Evolutionary conservation across 2,329 filamentous ascomycete species (phyloP), one percentile per base, ranked within the genome.

Genomic region (Colletotrichum neosansevieriae): DNA sequence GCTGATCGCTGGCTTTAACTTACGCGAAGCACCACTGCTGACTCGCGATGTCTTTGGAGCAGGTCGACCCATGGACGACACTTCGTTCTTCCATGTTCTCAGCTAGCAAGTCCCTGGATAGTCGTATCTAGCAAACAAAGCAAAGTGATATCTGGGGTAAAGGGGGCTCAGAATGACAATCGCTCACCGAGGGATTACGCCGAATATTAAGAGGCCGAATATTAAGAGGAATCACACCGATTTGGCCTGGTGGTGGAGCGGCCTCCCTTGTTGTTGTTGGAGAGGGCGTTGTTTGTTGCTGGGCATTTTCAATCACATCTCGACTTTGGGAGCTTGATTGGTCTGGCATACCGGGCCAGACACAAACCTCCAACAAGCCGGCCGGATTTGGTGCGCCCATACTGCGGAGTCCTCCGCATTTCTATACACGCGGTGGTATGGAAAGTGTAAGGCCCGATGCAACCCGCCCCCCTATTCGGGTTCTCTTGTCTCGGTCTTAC

Each of bases 211-310:
- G 58, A 60, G 69, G 66, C 53, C 40, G 54, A 57, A 59, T 15
- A 13, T 17, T 24, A 38, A 34, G 58, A 60, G 69, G 66, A 66
- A 70, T 69, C 58, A 38, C 56, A 58, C 65, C 69, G 60, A 69
- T 69, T 69, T 69, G 69, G 51, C 51, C 34, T 17, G 6, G 11
- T 9, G 17, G 19, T 10, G 3, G 6, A 11, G 17, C 38, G 51
- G 29, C 19, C 51, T 54, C 51, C 34, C 34, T 40, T 36, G 0
- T 24, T 53, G 49, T 40, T 36, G 0, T 24, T 53, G 49, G 34
- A 53, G 15, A 36, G 17, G 42, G 24, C 34, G 49, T 53, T 50
- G 47, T 53, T 53, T 36, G n/a, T 34, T 32, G 24, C 47, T n/a
- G 49, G 29, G 49, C 49, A 24, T 24, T 49, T 38, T 59, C 24